phyloP scores from a whole-genome alignment of 2,329 filamentous ascomycete species.

The Trichoderma atroviride region DNA sequence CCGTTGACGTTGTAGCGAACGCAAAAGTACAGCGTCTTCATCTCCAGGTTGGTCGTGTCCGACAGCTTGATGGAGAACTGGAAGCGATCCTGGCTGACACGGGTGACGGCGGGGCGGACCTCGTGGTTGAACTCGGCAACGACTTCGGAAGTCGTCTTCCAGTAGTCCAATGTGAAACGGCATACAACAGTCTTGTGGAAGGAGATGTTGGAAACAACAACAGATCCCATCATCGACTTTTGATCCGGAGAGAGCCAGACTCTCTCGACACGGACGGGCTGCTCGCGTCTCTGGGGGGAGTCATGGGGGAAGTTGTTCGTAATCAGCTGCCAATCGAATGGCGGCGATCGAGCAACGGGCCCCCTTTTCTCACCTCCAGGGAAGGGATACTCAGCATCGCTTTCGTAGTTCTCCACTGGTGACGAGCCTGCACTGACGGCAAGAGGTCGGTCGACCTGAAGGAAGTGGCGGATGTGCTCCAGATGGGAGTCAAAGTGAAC shows the following conservation, averaged over 20 bases:
- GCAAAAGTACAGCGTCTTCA: conserved; percentile 91
- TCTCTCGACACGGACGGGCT: conserved; percentile 79
- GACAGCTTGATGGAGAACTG: conserved; percentile 92
- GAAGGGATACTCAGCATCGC: conserved; percentile 89
- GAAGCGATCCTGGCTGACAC: conserved; percentile 80
- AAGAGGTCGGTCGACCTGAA: conserved; percentile 91
- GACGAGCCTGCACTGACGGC: conserved; percentile 95
- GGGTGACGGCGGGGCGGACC: conserved; percentile 65
- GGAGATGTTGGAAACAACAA: conserved; percentile 83
- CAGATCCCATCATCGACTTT: conserved; percentile 79
- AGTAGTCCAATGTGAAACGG: conserved; percentile 95
- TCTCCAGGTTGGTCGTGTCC: conserved; percentile 87
- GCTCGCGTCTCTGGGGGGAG: conserved; percentile 56
- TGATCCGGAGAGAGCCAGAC: conserved; percentile 88
- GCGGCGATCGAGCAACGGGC: conserved; percentile 46
- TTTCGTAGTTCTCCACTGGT: conserved; percentile 84
- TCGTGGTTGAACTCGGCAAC: conserved; percentile 84
- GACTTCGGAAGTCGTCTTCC: conserved; percentile 97
- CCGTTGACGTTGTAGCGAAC: conserved; percentile 84
- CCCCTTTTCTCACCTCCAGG: conserved; percentile 50
- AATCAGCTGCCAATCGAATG: conserved; percentile 85
- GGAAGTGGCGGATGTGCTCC: conserved; percentile 93
- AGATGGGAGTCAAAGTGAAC: conserved; percentile 98
- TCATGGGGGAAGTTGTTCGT: conserved; percentile 76
- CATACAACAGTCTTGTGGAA: conserved; percentile 90